Evolutionary conservation across 352 stramenopile species (phyloP), one percentile per base, ranked within the genome.

Genomic region (Pythium aristosporum): DNA sequence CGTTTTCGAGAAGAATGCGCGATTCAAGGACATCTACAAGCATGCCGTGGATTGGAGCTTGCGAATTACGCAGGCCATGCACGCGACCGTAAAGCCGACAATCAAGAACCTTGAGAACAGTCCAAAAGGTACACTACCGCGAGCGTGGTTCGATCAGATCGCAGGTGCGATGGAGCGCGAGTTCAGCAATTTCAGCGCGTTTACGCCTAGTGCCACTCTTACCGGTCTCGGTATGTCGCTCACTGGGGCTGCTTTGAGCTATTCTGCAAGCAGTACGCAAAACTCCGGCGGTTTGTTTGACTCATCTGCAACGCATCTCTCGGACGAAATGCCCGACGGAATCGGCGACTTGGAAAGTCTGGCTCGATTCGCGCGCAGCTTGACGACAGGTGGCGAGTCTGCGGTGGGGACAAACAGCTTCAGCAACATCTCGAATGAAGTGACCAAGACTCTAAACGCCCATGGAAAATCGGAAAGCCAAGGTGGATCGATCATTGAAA

Each of bases 21-120:
- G 89, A 23, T 92, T 93, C 68, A 85, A 87, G 53, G 74, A 92
- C 56, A 92, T 92, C 52, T 94, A 91, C 63, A 81, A 86, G 41
- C 80, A 90, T 44, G 87, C 83, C 0, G 85, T 80, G 18, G 75
- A 77, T 10, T 93, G 86, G 82, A 94, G 87, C 53, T 48, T 92
- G 23, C 76, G 87, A 6, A 91, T 94, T 42, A 89, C 78, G 3
- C 78, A 88, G 25, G 80, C 85, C 15, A 89, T 91, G 62, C 83
- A 94, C 51, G 73, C 85, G 12, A 96, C 87, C 2, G 85, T 96
- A 18, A 88, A 89, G 37, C 82, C 80, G 13, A 87, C 73, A 2
- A 71, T 92, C 39, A 84, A 85, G 20, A 76, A 78, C 34, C 57
- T 74, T 5, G 76, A 89, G 13, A 84, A 79, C 60, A 92, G 85